Conservation (phyloP, 192 early-diverging fungal genomes). For the Podila epigama region DNA sequence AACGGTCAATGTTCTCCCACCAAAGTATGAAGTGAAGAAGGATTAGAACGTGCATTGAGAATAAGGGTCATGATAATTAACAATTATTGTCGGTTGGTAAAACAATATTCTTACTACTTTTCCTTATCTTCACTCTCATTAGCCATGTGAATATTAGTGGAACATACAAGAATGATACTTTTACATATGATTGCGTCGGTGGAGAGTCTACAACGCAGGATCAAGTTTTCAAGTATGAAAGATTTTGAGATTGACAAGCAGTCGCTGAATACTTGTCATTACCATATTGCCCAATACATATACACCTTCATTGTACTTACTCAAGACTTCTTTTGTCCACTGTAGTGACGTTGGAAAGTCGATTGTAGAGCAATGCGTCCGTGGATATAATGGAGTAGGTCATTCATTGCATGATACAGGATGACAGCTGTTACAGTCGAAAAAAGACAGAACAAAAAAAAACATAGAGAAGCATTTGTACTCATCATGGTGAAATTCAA, state of each 20-base stretch:
- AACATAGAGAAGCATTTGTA: background rate
- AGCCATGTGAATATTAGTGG: conserved; percentile 52
- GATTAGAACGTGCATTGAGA: background rate
- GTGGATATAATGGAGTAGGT: conserved; percentile 71
- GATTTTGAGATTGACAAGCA: too few species aligned
- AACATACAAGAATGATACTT: conserved; percentile 63
- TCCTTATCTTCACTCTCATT: background rate
- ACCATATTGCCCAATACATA: conserved; percentile 4
- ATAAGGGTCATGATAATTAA: background rate
- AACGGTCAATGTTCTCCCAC: conserved; percentile 11
- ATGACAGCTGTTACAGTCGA: background rate
- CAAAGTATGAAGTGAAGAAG: conserved; percentile 13
- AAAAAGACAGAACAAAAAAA: too few species aligned
- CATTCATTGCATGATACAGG: background rate
- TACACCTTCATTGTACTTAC: background rate
- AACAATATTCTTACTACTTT: background rate
- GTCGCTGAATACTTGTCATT: background rate
- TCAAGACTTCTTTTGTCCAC: conserved; percentile 21
- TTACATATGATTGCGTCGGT: conserved; percentile 74
- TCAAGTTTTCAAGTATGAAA: conserved; percentile 52
- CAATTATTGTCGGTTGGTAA: background rate
- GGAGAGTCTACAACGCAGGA: conserved; percentile 59
- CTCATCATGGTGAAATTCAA: background rate
- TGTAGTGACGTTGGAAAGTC: conserved; percentile 55
- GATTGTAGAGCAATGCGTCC: conserved; percentile 70